A percentile compares a stretch with the other conserved stretches of the same genome.
phyloP scores from a whole-genome alignment of 169 alveolate genomes.

The Perkinsus chesapeaki region DNA sequence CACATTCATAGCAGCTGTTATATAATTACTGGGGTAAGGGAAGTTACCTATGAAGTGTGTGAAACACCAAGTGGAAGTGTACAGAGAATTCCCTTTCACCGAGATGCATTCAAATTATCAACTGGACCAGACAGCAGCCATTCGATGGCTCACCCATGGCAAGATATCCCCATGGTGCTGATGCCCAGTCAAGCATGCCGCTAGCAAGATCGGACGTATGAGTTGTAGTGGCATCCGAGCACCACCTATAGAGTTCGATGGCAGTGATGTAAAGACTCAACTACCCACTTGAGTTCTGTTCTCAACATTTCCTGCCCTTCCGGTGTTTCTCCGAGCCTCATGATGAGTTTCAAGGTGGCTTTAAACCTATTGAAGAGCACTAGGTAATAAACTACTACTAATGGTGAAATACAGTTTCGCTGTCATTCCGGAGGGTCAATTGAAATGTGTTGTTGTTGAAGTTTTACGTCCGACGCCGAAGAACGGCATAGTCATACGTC shows the following conservation, averaged over 20 bases:
- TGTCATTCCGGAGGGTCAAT: no score
- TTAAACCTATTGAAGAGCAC: neutral
- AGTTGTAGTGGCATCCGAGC: neutral
- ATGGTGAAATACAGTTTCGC: no score
- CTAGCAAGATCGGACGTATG: neutral
- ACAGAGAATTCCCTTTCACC: no score
- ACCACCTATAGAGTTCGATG: neutral
- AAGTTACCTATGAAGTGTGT: neutral
- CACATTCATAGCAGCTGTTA: neutral
- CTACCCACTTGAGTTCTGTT: neutral
- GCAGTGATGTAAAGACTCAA: neutral
- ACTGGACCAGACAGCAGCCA: no score
- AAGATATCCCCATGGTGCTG: neutral
- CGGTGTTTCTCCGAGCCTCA: neutral
- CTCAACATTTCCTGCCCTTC: neutral
- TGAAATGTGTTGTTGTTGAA: no score
- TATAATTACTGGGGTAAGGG: neutral
- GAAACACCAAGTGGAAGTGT: no score
- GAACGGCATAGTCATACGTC: no score
- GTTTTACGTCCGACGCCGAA: no score
- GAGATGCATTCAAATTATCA: no score
- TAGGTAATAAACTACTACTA: no score
- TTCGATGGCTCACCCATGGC: neutral
- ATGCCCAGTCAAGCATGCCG: neutral
- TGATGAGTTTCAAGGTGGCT: neutral